Evolutionary conservation across 129 eudicot species (phyloP), one percentile per base, ranked within the genome.

Genomic region (Cynara cardunculus): DNA sequence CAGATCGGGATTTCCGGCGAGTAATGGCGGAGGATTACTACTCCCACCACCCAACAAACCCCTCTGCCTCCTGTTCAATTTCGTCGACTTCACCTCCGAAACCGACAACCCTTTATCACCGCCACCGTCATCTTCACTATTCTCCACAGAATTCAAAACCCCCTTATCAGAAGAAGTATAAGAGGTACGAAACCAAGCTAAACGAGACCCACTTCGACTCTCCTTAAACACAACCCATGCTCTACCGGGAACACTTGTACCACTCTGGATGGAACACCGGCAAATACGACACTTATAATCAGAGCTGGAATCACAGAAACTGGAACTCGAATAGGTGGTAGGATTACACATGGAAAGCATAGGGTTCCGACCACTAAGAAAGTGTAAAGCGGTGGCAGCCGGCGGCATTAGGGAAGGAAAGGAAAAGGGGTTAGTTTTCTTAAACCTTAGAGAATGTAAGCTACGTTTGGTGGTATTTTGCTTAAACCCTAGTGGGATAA

Each of bases 221-320:
- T 68, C 87, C 79, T 88, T 90, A n/a, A 83, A 70, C 21, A 22
- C 86, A 78, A 78, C 86, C 94, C 92, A 90, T 11, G 89, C 86
- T 78, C 89, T 78, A 24, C 14, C 69, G 11, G 87, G 59, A 31
- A 10, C 86, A 6, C 25, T n/a, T 7, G 61, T 49, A 56, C 24
- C n/a, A 53, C 25, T 71, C 19, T 31, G 85, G 13, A 86, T 1
- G 1, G 85, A 69, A 61, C 92, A 84, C 34, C 79, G 77, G 75
- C 90, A 82, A 16, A 85, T 82, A 32, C 88, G 76, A 73, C 83
- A 80, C 12, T 64, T 72, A 56, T 56, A 18, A 25, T 13, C 67
- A n/a, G 44, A 24, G 14, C 28, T 61, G 53, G 61, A 64, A 32
- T 1, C 14, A 19, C 39, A 49, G 3, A 49, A 46, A 31, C 59